phyloP scores from a whole-genome alignment of 352 stramenopile genomes.

The Globisporangium irregulare region DNA sequence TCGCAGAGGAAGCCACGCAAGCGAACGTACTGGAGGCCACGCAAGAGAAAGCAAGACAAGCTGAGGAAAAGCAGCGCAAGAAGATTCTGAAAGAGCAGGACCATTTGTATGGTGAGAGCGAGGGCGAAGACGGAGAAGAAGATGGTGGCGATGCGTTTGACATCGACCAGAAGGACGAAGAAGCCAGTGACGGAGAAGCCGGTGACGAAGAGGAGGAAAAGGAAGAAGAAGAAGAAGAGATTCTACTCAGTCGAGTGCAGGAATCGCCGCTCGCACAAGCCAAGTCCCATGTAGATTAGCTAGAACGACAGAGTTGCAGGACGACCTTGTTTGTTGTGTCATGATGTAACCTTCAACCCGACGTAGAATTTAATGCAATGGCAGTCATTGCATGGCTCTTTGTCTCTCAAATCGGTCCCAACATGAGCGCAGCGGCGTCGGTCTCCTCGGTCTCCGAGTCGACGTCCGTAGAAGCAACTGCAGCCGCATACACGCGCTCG shows the following conservation, averaged over 20 bases:
- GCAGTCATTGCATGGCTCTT: no score
- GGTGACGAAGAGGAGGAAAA: slow-evolving; percentile 16
- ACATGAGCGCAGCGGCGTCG: no score
- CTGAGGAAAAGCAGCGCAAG: slow-evolving; percentile 42
- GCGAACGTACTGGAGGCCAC: slow-evolving; percentile 31
- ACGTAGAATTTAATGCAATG: no score
- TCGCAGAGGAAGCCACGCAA: slow-evolving; percentile 29
- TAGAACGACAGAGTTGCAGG: no score
- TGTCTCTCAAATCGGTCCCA: no score
- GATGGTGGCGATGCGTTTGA: slow-evolving; percentile 15
- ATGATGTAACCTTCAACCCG: no score
- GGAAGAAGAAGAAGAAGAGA: slow-evolving; percentile 21
- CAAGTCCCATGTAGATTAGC: slow-evolving; percentile 11
- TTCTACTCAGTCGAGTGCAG: slow-evolving; percentile 3
- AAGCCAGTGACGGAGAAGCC: slow-evolving; percentile 12
- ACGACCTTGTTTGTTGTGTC: no score
- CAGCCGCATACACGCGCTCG: no score
- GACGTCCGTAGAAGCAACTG: no score
- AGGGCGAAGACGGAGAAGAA: slow-evolving; percentile 22
- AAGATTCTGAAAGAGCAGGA: slow-evolving; percentile 37
- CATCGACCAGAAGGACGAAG: not conserved
- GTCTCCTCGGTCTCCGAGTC: no score
- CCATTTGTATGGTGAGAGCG: slow-evolving; percentile 39
- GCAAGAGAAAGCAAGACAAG: slow-evolving; percentile 31
- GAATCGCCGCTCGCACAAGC: not conserved